Evolutionary conservation across 495 filamentous ascomycete genomes (phyloP), one percentile per base, ranked within the genome.

Genomic region (Parachaetomium inaequale): DNA sequence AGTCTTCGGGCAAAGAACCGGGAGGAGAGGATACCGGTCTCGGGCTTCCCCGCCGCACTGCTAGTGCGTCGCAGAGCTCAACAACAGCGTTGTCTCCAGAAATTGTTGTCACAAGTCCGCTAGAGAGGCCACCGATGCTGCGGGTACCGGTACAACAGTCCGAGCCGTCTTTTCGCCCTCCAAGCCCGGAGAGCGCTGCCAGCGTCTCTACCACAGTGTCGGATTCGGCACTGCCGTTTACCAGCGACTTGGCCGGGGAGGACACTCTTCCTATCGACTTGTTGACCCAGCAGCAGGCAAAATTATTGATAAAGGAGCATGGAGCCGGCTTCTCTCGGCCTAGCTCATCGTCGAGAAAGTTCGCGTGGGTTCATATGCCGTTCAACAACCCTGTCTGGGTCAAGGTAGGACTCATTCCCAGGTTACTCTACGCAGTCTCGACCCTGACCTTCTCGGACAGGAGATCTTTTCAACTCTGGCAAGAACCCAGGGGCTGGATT

Each of bases 311-410:
- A n/a, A 68, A 68, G 36, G 55, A 68, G 4, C 64, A 63, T 45
- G 72, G 75, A 1, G 74, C 73, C 2, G 75, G 74, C 4, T 78
- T 79, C 62, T 75, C 74, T 29, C 66, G 76, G 29, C 76, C 77
- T 0, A 63, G 75, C 57, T 69, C 75, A 8, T 59, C 64, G 5
- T 66, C 64, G 65, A 73, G 72, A 14, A 80, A 85, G 66, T 79
- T 88, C 38, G 78, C 83, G 57, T 89, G 86, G 87, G 82, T 88
- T 40, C 87, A 89, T 66, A 70, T 87, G 29, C 85, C 85, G 0
- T 88, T 82, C 61, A 88, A 82, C 4, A 85, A 88, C 69, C 81
- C 86, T 3, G 78, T 80, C 7, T 89, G 86, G 86, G 86, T 88
- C 14, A 84, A 82, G 67, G 79, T 81, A 67, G 63, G 14, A 23